phyloP scores from a whole-genome alignment of 2,329 filamentous ascomycete species.

The Cladosporium sp. region DNA sequence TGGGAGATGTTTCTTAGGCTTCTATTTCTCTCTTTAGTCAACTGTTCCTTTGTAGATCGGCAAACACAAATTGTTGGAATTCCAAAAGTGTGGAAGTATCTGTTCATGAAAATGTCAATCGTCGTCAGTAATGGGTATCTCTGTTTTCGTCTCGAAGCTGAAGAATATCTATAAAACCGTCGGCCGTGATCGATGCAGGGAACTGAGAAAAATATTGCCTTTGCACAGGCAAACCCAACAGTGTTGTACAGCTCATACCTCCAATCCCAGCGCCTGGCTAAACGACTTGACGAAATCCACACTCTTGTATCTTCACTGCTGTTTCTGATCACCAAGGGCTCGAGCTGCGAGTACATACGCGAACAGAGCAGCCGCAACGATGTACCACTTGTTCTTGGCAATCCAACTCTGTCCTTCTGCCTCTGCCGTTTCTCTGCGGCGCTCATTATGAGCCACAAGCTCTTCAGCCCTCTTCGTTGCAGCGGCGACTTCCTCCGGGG shows the following conservation, averaged over 20 bases:
- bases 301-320: background rate
- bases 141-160: too few species aligned
- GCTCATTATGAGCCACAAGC: slow-evolving; percentile 68
- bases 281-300: background rate
- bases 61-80: too few species aligned
- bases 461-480: slow-evolving; percentile 60
- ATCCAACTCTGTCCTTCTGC: slow-evolving; percentile 75
- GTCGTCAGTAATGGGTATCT: background rate
- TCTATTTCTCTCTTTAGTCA: too few species aligned
- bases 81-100: too few species aligned
- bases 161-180: background rate
- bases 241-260: background rate
- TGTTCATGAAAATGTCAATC: background rate
- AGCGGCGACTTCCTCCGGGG: slow-evolving; percentile 57
- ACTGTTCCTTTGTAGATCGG: too few species aligned
- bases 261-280: slow-evolving; percentile 5
- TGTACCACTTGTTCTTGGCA: slow-evolving; percentile 70
- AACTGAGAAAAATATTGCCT: background rate
- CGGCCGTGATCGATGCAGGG: background rate
- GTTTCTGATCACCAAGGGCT: slow-evolving; percentile 54
- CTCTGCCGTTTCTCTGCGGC: slow-evolving; percentile 68
- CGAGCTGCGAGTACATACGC: slow-evolving; percentile 79
- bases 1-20: too few species aligned
- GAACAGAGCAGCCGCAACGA: slow-evolving; percentile 68
- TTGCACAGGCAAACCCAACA: too few species aligned